Base-by-base conservation (phyloP, 495 filamentous ascomycete genomes). In the Peziza echinospora region DNA sequence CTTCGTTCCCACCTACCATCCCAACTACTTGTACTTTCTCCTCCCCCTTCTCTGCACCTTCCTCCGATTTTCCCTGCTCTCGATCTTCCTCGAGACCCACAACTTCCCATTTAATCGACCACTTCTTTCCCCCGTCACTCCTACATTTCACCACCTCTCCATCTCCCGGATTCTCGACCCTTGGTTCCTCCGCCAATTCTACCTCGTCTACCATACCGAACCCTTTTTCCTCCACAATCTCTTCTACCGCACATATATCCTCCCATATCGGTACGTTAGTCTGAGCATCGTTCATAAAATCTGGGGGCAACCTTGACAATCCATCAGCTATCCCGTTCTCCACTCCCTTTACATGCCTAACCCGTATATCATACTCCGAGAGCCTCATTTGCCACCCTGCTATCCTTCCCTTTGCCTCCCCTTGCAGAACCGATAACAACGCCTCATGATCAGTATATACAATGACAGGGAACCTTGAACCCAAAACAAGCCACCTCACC, bases 391-490 rank as follows among this genome's bases (percentile, higher is more conserved):
- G 37, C 49, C 45, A 48, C 5, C 45, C 10, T 0, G 21, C 24
- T 0, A 51, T 1, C 3, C 45, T 4, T 0, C 49, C 49, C 5
- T 26, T 7, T 0, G 41, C 11, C 2, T 51, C 49, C 0, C 40
- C 41, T 11, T 47, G 42, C 0, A 51, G n/a, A 2, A 51, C 13
- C 0, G 39, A n/a, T 0, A 43, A 5, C 0, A 51, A 22, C 0
- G 45, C 49, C 22, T 39, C 26, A 23, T 51, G 45, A n/a, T 51
- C 49, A 0, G 24, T 43, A 21, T 47, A 48, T 7, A 51, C 19
- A 13, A 46, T 51, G 0, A 47, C 8, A 0, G 44, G 24, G 6
- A 30, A 23, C 0, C 21, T 44, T 9, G 39, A 26, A 1, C 49
- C 45, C 0, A 51, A 11, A 0, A 51, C 42, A 0, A 47, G 22